Base-by-base conservation (phyloP, 495 filamentous ascomycete genomes). In the Penicillium bialowiezense region DNA sequence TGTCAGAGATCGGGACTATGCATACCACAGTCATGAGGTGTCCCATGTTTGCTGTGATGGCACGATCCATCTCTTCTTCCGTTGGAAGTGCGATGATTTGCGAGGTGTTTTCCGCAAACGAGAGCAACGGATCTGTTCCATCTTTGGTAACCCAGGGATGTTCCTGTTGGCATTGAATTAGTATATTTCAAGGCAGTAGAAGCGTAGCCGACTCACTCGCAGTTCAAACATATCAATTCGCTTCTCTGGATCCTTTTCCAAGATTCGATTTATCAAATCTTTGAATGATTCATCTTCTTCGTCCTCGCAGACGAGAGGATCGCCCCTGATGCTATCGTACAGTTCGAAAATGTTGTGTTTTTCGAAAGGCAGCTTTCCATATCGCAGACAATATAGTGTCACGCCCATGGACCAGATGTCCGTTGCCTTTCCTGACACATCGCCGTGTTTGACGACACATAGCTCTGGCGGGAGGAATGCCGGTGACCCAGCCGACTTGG, bases 341-440 rank as follows among this genome's bases (percentile, higher is more conserved):
- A 97, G 78, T 20, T 95, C 91, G 33, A 97, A 72, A 29, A 97
- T 82, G 24, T 81, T 84, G 8, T 76, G 68, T 44, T 86, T 77
- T 53, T 88, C 86, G 57, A 97, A 98, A 0, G 93, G 93, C 36
- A 98, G 80, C 34, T 69, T 74, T 12, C 93, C 93, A 64, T 93
- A 98, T 34, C 88, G 79, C 17, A 98, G 76, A 64, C 93, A 98
- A 62, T 95, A 97, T 10, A 98, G 70, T 1, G 91, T 92, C 2
- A 97, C 86, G 7, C 93, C 93, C 95, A 98, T 98, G 0, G 95
- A 96, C 93, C 93, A 98, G 23, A 97, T 87, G 70, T 98, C 93
- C 6, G 90, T 90, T 3, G 93, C 90, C 59, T 81, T 89, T 18
- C 93, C 93, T 3, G 86, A 89, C 1, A 97, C 84, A 55, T 90